Evolutionary conservation across 2,329 filamentous ascomycete genomes (phyloP).

Genomic region (Cordyceps tenuipes): DNA sequence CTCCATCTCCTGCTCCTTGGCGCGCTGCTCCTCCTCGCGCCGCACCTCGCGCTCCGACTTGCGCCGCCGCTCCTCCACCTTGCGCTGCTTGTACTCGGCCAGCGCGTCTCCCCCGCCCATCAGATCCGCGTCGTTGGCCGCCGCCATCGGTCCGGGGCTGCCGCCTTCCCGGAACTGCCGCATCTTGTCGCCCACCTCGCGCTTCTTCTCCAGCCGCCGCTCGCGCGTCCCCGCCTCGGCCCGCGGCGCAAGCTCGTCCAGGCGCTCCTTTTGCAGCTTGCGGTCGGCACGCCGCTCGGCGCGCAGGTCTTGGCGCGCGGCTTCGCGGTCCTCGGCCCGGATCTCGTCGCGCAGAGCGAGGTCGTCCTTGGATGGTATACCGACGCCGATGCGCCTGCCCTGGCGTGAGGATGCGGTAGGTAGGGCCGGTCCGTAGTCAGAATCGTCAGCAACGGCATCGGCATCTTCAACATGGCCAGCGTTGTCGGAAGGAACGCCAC

Average conservation of each 20-base stretch:
- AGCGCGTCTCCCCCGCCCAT: constrained; percentile 63
- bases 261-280: constrained; percentile 56
- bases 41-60: constrained; percentile 79
- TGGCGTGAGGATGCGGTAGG: constrained; percentile 15
- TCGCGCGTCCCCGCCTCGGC: constrained; percentile 78
- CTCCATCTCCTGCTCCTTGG: constrained; percentile 70
- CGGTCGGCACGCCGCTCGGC: constrained; percentile 57
- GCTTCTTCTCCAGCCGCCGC: constrained; percentile 77
- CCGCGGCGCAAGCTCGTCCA: constrained; percentile 76
- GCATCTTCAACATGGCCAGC: constrained; percentile 24
- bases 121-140: constrained; percentile 59
- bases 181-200: constrained; percentile 63
- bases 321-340: constrained; percentile 39
- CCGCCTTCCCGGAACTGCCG: constrained; percentile 63
- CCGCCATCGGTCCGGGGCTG: constrained; percentile 43
- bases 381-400: constrained; percentile 37
- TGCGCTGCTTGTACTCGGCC: constrained; percentile 60
- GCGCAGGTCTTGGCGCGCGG: constrained; percentile 48
- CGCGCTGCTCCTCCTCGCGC: constrained; percentile 71
- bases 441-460: constrained; percentile 15
- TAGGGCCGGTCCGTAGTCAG: constrained; percentile 40
- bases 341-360: constrained; percentile 52
- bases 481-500: constrained; percentile 2
- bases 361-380: constrained; percentile 67
- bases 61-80: constrained; percentile 57